Evolutionary conservation across 2,329 filamentous ascomycete species (phyloP).

Genomic region (Chrysoporthe cubensis): DNA sequence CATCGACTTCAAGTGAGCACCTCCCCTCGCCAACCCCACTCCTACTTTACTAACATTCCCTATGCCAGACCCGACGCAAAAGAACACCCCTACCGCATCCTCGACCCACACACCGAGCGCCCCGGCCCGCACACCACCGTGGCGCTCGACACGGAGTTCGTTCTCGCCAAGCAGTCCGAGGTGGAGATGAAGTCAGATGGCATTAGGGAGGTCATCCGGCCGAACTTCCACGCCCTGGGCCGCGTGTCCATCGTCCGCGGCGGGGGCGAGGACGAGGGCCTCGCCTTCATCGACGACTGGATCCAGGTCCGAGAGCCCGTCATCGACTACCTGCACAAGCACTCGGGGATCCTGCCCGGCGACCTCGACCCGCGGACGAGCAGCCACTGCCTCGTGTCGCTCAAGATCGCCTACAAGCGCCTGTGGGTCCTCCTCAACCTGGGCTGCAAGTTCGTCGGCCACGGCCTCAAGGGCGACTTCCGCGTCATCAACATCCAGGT

Average conservation of each 20-base stretch:
- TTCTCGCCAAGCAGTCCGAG: constrained; percentile 87
- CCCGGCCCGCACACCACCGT: constrained; percentile 76
- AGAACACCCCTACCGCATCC: constrained; percentile 61
- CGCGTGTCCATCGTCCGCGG: constrained; percentile 89
- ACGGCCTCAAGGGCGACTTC: constrained; percentile 93
- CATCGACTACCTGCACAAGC: constrained; percentile 93
- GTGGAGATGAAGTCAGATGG: constrained; percentile 97
- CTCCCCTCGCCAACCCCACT: accelerated
- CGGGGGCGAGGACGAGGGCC: constrained; percentile 73
- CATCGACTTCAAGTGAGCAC: constrained; percentile 62
- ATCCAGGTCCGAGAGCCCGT: constrained; percentile 89
- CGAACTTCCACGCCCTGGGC: constrained; percentile 88
- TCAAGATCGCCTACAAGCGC: constrained; percentile 97
- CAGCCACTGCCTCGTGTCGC: constrained; percentile 78
- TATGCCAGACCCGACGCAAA: constrained; percentile 45
- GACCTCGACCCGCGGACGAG: constrained; percentile 82
- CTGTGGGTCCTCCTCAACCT: constrained; percentile 95
- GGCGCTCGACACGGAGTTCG: constrained; percentile 95
- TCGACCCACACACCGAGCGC: constrained; percentile 63
- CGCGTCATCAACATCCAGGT: constrained; percentile 98
- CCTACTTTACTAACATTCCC: background rate
- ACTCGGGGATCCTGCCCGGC: constrained; percentile 84
- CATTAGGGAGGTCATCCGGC: constrained; percentile 86
- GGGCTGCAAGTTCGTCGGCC: constrained; percentile 90
- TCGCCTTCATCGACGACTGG: constrained; percentile 96